Base-by-base conservation (phyloP, 2,329 filamentous ascomycete species). In the Sporothrix pallida region DNA sequence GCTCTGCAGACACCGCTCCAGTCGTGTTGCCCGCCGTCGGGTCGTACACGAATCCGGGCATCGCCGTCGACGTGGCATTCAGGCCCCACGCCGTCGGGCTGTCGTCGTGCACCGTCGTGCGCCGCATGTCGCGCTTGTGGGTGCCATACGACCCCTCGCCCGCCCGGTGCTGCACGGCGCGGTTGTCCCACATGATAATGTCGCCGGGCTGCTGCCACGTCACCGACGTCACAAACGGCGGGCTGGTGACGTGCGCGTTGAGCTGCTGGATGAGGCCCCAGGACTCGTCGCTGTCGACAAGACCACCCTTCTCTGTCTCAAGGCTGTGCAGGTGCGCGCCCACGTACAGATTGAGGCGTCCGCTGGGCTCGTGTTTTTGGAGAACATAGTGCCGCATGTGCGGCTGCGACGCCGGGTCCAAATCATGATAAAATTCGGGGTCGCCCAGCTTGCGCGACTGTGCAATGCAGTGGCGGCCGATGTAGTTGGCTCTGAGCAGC, bases 151-250 rank as follows among this genome's bases (percentile, higher is more conserved):
- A 78, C 0, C 87, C 87, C 0, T 81, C 81, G 1, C 82, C 83
- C 0, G 86, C 86, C 6, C 87, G 80, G 79, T 90, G 88, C 82
- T 90, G 83, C 17, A 87, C 85, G 68, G 83, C 84, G 0, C 86
- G 86, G 78, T 90, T 90, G 76, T 90, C 88, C 88, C 88, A 90
- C 20, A 88, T 82, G 17, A 90, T 78, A 73, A 90, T 65, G 77
- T 90, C 88, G 0, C 86, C 83, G 0, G 80, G 77, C 8, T 83
- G 78, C 42, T 84, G 75, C 87, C 87, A 90, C 56, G 81, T 78
- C 3, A 89, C 81, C 6, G 80, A 82, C 8, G 85, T 74, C 0
- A 83, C 78, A 76, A 87, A 86, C 77, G 85, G 85, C 0, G 82
- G 78, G 79, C 86, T 84, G 5, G 83, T 84, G 0, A 82, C 84